phyloP scores from a whole-genome alignment of 768 basidiomycete genomes.

The Tylopilus rubrobrunneus region DNA sequence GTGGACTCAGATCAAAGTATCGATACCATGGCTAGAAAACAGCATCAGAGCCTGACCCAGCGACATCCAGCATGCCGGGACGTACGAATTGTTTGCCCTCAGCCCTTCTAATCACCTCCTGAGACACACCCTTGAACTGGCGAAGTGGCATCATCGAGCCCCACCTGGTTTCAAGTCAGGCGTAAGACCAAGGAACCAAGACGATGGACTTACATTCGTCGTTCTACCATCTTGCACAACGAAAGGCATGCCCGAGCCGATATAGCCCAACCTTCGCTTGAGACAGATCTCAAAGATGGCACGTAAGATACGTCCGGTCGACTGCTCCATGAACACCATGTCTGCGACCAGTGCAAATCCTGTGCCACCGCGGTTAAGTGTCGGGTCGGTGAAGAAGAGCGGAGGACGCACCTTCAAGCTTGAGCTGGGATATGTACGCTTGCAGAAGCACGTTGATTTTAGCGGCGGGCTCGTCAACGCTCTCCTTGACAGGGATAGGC shows the following conservation, averaged over 20 bases:
- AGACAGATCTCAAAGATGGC: constrained; percentile 6
- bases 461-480: constrained; percentile 92
- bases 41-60: neutral
- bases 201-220: constrained; percentile 56
- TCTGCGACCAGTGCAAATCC: constrained; percentile 26
- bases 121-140: constrained; percentile 90
- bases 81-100: constrained; percentile 96
- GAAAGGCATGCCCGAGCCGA: constrained; percentile 89
- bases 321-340: constrained; percentile 97
- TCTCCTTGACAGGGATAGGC: constrained; percentile 91
- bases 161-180: constrained; percentile 59
- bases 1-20: constrained; percentile 89
- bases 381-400: neutral
- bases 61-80: constrained; percentile 9
- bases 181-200: neutral
- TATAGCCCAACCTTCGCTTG: constrained; percentile 92
- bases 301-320: constrained; percentile 63
- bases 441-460: constrained; percentile 78
- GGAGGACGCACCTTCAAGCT: neutral
- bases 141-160: constrained; percentile 95
- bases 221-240: constrained; percentile 95
- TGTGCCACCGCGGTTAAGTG: neutral
- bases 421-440: constrained; percentile 5
- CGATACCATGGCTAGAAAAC: constrained; percentile 81
- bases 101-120: constrained; percentile 82